These are phyloP conservation scores for Phytophthora palmivora DNA, from an alignment of 352 stramenopile genomes.

Conservation along the genomic window DNA sequence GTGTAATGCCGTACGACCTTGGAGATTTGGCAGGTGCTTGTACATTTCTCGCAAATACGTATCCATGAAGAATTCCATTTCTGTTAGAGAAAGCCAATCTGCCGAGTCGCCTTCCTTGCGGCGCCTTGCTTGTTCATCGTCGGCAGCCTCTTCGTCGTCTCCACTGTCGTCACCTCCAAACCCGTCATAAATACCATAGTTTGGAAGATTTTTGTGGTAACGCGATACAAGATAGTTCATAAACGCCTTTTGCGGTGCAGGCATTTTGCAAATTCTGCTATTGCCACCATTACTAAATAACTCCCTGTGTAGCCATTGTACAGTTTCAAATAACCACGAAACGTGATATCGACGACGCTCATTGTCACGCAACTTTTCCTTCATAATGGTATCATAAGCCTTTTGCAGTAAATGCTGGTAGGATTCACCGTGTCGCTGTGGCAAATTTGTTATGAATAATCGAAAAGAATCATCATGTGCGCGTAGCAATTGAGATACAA, in stretches of 20 bases:
- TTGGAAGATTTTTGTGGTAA: conserved; percentile 47
- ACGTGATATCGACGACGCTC: conserved; percentile 70
- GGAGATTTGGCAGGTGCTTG: conserved; percentile 68
- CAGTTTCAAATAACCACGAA: conserved; percentile 67
- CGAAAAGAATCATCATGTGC: conserved; percentile 57
- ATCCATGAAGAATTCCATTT: conserved; percentile 73
- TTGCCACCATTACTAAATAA: conserved; percentile 36
- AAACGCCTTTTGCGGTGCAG: conserved; percentile 41
- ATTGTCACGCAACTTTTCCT: conserved; percentile 66
- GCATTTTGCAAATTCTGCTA: conserved; percentile 29
- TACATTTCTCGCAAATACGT: conserved; percentile 66
- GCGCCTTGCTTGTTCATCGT: conserved; percentile 36
- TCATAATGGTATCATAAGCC: conserved; percentile 58
- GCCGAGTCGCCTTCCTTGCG: conserved; percentile 41
- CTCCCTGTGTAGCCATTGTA: conserved; percentile 46
- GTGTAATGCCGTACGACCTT: conserved; percentile 72
- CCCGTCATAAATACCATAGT: conserved; percentile 21
- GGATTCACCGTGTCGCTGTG: conserved; percentile 32
- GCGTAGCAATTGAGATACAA: conserved; percentile 50
- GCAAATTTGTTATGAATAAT: conserved; percentile 52
- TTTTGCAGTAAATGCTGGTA: conserved; percentile 49
- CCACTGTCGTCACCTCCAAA: conserved; percentile 18
- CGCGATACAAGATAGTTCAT: conserved; percentile 58
- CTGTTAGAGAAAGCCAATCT: conserved; percentile 57
- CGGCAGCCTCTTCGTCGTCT: conserved; percentile 35